A percentile compares a stretch with the other conserved stretches of the same genome.
Conservation (phyloP, 2,329 filamentous ascomycete genomes). For the Magnaporthiopsis poae region DNA sequence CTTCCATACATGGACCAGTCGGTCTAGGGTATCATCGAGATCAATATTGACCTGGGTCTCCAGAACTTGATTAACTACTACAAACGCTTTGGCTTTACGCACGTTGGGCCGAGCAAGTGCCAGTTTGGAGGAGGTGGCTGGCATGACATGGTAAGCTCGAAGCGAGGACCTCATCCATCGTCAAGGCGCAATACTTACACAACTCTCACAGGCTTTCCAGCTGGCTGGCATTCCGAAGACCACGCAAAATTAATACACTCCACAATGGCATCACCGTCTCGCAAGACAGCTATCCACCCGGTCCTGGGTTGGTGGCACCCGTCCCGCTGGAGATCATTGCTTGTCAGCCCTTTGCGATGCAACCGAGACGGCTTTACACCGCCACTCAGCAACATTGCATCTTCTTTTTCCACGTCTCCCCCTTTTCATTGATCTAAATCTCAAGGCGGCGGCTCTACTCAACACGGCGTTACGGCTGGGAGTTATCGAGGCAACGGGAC, state of each 20-base stretch:
- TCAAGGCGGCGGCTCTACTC: background rate
- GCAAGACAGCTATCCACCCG: no score
- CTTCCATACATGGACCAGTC: background rate
- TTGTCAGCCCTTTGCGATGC: background rate
- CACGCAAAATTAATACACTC: background rate
- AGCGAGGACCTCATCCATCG: background rate
- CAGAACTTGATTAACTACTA: constrained; percentile 65
- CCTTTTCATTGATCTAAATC: background rate
- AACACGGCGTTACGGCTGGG: background rate
- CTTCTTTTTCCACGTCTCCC: background rate
- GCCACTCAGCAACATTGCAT: no score
- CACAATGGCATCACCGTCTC: no score
- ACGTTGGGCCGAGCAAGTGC: constrained; percentile 57
- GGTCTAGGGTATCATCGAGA: no score
- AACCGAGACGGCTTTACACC: background rate
- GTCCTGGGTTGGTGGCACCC: no score
- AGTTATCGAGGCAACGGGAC: background rate
- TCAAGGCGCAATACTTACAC: background rate
- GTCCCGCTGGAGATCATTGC: background rate
- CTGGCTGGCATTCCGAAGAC: background rate
- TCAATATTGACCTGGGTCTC: constrained; percentile 9
- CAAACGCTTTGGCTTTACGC: constrained; percentile 61
- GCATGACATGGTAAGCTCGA: constrained; percentile 62
- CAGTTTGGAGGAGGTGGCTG: constrained; percentile 71
- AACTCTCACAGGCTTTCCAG: background rate